Evolutionary conservation across 2,329 filamentous ascomycete species (phyloP), one percentile per base, ranked within the genome.

Genomic region (Neofusicoccum sp.): DNA sequence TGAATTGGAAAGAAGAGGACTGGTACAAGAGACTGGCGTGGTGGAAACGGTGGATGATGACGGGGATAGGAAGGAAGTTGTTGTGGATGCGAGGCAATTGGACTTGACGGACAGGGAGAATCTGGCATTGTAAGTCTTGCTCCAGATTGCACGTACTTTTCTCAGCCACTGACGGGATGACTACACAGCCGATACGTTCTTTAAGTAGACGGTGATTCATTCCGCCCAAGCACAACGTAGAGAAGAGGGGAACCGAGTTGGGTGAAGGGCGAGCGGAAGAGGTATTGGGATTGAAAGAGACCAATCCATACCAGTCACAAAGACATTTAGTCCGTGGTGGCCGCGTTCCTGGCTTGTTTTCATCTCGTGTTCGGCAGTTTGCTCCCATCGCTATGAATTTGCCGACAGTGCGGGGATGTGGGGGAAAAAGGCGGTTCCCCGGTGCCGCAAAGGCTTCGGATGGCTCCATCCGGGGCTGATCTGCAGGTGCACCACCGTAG

Each of bases 21-120:
- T 63, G 70, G 45, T 60, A 48, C 29, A 43, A 67, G 28, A 69
- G 70, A 31, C 67, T 64, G 12, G 52, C 2, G 52, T 56, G 8
- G 52, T 56, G 3, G 52, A 56, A 16, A 28, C n/a, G 7, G 8
- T 56, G 28, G 39, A 34, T 22, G 52, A 34, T 1, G 52, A 47
- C 2, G 54, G 54, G 11, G 54, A 14, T 8, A 49, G 48, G 4
- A 39, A 36, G 34, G 64, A 63, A 14, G 59, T 49, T 31, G 44
- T 64, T 5, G 54, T 58, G 1, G 54, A 58, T 28, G 54, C 54
- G 28, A 8, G 54, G 14, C 41, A 37, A 16, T 16, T 58, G 50
- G 67, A 69, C 3, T 58, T 58, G 39, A 58, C 54, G 5, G 54
- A 58, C 43, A 34, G 54, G 22, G 59, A 58, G 59, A 66, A 61